These are phyloP conservation scores for Pholiota molesta DNA, from an alignment of 768 basidiomycete genomes.

Conservation along the genomic window DNA sequence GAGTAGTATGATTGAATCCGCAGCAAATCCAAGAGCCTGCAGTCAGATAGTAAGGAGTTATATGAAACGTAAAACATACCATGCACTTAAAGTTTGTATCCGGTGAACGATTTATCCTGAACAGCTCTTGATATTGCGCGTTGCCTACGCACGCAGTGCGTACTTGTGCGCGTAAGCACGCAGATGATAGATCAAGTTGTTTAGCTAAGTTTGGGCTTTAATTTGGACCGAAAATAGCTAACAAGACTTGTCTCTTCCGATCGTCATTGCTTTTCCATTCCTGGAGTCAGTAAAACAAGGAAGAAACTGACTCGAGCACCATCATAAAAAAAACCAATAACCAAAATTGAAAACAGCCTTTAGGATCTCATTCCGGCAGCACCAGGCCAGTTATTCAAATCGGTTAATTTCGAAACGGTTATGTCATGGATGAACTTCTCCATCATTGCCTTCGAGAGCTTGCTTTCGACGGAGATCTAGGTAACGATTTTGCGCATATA, in stretches of 20 bases:
- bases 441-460: slow-evolving; percentile 85
- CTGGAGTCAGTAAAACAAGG: too few relatives aligned
- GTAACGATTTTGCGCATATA: slow-evolving; percentile 53
- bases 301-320: too few relatives aligned
- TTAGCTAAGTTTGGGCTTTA: slow-evolving; percentile 8
- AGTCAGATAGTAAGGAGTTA: too few relatives aligned
- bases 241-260: neutral
- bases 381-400: neutral
- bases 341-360: too few relatives aligned
- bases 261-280: neutral
- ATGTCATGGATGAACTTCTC: slow-evolving; percentile 79
- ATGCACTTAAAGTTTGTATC: too few relatives aligned
- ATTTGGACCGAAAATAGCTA: slow-evolving; percentile 3
- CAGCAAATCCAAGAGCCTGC: too few relatives aligned
- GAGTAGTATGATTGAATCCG: too few relatives aligned
- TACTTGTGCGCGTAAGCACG: neutral
- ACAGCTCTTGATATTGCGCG: too few relatives aligned
- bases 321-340: too few relatives aligned
- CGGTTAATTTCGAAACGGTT: neutral
- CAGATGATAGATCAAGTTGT: neutral
- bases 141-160: too few relatives aligned
- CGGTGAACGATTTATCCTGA: too few relatives aligned
- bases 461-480: slow-evolving; percentile 88
- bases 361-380: neutral
- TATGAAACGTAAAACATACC: too few relatives aligned